A percentile compares a stretch with the other conserved stretches of the same genome.
Conservation (phyloP, 2,329 filamentous ascomycete species). For the Microsporum audouinii region DNA sequence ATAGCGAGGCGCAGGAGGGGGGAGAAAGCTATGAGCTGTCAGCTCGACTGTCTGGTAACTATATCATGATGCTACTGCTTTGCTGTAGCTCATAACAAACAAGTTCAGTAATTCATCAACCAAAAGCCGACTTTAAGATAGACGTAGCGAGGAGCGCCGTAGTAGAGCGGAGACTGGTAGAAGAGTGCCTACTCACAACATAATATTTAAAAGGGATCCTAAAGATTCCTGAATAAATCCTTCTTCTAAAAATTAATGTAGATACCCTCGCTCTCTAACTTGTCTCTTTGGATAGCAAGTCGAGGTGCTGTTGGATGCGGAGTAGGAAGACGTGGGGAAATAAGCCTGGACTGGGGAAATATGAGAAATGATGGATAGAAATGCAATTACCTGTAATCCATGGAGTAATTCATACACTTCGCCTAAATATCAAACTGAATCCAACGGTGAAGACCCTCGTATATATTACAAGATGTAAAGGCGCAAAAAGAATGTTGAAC, state of each 20-base stretch:
- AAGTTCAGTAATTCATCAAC: neutral
- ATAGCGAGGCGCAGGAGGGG: constrained; percentile 75
- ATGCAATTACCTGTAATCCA: constrained; percentile 1
- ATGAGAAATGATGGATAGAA: neutral
- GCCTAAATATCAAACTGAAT: neutral
- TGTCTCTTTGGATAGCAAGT: neutral
- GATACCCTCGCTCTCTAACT: neutral
- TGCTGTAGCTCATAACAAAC: neutral
- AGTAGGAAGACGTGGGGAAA: neutral
- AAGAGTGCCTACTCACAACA: neutral
- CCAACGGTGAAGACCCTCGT: neutral
- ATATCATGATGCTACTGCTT: neutral
- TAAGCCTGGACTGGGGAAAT: neutral
- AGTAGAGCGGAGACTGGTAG: neutral
- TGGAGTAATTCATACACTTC: neutral
- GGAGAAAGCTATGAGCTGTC: constrained; percentile 56
- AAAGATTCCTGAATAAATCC: neutral
- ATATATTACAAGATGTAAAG: neutral
- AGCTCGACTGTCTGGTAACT: neutral
- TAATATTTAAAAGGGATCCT: neutral
- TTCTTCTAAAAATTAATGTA: neutral
- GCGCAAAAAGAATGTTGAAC: neutral
- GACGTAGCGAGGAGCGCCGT: neutral
- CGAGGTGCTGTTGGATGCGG: neutral
- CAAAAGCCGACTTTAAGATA: neutral